Conservation (phyloP, 805 yeast genomes). For the Saccharomycopsis sp. region DNA sequence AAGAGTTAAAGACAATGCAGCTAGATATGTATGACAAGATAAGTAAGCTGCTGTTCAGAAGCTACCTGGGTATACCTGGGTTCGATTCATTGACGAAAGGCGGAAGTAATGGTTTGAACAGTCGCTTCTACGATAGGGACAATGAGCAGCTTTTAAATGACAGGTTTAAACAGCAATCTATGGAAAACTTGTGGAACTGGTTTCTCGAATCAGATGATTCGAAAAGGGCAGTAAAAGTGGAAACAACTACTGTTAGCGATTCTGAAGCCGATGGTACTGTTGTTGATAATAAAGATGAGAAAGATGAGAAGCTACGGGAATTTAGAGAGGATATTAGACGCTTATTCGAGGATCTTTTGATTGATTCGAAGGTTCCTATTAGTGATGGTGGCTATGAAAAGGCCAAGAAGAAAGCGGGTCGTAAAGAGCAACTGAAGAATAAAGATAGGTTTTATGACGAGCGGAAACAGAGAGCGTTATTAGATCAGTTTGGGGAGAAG, state of each 20-base stretch:
- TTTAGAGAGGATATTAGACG: conserved; percentile 5
- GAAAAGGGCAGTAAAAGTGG: neutral
- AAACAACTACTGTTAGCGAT: neutral
- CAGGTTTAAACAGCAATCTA: neutral
- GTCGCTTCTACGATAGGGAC: neutral
- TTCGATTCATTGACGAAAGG: neutral
- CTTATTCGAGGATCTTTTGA: conserved; percentile 1
- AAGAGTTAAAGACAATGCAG: neutral
- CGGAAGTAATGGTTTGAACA: neutral
- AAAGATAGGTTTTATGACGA: neutral
- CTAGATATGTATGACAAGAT: neutral
- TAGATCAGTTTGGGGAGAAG: neutral
- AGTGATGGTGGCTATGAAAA: neutral
- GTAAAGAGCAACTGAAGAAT: neutral
- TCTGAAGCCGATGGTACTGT: neutral
- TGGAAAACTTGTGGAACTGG: conserved; percentile 13
- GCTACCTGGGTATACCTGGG: neutral
- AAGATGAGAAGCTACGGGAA: neutral
- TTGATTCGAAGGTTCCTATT: neutral
- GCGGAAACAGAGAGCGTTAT: neutral
- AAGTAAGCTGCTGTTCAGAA: neutral
- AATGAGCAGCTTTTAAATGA: neutral
- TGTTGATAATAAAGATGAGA: neutral
- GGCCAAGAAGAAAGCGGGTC: neutral
- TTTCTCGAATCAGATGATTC: neutral